Conservation (phyloP, 108 stramenopile species). For the Skeletonema costatum region DNA sequence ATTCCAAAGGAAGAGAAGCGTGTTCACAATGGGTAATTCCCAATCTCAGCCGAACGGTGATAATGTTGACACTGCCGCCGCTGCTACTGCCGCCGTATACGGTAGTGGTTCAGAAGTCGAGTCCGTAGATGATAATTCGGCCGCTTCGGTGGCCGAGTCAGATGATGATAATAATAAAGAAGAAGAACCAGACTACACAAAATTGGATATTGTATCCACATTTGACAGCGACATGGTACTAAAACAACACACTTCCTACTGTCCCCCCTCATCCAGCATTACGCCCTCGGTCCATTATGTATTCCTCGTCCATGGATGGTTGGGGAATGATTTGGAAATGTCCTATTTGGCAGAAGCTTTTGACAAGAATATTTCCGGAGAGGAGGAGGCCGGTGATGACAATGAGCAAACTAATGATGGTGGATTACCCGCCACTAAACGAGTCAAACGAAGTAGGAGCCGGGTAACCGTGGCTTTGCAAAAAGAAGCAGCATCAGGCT, state of each 20-base stretch:
- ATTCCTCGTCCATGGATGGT: constrained; percentile 82
- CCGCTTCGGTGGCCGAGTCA: background rate
- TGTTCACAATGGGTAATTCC: background rate
- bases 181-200: background rate
- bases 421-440: constrained; percentile 1
- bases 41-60: background rate
- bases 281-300: constrained; percentile 60
- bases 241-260: constrained; percentile 7
- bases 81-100: background rate
- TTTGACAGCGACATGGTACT: background rate
- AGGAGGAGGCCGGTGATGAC: background rate
- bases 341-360: constrained; percentile 60
- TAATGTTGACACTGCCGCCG: background rate
- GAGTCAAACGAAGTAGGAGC: constrained; percentile 23
- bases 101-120: background rate
- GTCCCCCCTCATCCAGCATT: constrained; percentile 15
- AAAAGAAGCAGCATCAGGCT: background rate
- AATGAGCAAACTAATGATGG: background rate
- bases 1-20: background rate
- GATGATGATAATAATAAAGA: background rate
- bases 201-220: background rate
- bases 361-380: constrained; percentile 2
- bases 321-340: constrained; percentile 84
- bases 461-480: background rate
- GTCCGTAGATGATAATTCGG: background rate